Percentiles rank a stretch among this genome's conserved stretches.
Conservation (phyloP, 768 basidiomycete species). For the Pleurotus giganteus region DNA sequence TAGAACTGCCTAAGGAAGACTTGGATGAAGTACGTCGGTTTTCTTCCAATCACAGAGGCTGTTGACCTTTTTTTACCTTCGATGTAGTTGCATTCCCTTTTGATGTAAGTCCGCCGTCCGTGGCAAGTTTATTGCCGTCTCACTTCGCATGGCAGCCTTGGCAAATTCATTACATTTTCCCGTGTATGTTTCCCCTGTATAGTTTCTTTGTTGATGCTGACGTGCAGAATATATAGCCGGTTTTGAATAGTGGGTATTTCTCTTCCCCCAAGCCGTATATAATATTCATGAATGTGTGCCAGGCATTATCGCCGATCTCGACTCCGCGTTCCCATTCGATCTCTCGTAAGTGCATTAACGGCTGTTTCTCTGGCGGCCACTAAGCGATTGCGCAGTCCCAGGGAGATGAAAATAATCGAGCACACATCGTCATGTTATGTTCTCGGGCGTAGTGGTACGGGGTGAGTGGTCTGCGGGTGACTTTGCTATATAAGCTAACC, state of each 20-base stretch:
- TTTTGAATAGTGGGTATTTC: slow-evolving; percentile 12
- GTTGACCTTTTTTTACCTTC: not conserved
- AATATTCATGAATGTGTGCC: slow-evolving; percentile 22
- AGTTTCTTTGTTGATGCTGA: not conserved
- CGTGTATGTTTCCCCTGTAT: slow-evolving; percentile 25
- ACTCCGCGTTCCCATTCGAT: slow-evolving; percentile 42
- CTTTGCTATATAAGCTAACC: too few relatives aligned
- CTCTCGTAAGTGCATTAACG: slow-evolving; percentile 33
- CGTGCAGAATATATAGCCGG: slow-evolving; percentile 6
- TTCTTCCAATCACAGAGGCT: not conserved
- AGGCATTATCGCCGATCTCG: slow-evolving; percentile 54
- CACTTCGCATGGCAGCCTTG: slow-evolving; percentile 25
- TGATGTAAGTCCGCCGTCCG: slow-evolving; percentile 43
- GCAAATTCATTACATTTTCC: slow-evolving; percentile 45
- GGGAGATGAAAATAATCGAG: slow-evolving; percentile 58
- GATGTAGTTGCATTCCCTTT: slow-evolving; percentile 51
- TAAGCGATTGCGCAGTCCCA: slow-evolving; percentile 24
- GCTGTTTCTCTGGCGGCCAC: not conserved
- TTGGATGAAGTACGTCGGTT: slow-evolving; percentile 39
- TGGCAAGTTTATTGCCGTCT: not conserved
- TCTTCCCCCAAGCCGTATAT: slow-evolving; percentile 25
- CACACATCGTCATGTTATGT: slow-evolving; percentile 63
- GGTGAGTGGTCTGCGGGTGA: too few relatives aligned
- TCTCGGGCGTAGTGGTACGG: slow-evolving; percentile 71
- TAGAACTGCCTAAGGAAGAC: slow-evolving; percentile 41